Evolutionary conservation across 805 yeast species (phyloP).

Genomic region (Suhomyces xylopsoci): DNA sequence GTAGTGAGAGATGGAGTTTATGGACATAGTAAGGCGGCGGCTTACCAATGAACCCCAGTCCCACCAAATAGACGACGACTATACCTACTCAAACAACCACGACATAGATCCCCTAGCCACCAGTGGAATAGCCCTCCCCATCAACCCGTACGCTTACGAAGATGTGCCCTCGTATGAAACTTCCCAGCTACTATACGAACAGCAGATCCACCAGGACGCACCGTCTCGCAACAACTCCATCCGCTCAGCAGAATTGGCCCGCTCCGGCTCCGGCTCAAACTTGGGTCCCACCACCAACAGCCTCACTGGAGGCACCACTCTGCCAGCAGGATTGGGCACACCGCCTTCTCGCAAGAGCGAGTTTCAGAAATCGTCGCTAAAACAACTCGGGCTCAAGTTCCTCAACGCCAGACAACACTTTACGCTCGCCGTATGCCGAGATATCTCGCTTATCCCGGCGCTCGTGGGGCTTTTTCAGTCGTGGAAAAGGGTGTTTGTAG

Average conservation of each 20-base stretch:
- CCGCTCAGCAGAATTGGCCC: not conserved
- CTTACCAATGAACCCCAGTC: conserved; percentile 25
- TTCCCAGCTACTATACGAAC: conserved; percentile 30
- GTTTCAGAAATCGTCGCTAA: conserved; percentile 29
- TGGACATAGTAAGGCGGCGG: conserved; percentile 25
- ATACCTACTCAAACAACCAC: conserved; percentile 9
- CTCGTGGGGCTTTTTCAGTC: conserved; percentile 50
- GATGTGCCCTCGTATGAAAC: conserved; percentile 42
- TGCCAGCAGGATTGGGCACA: not conserved
- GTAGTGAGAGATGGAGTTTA: conserved; percentile 13
- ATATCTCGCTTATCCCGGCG: conserved; percentile 70
- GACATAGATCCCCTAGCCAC: not conserved
- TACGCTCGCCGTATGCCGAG: conserved; percentile 73
- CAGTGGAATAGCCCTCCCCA: not conserved
- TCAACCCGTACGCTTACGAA: conserved; percentile 21
- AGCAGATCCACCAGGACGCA: not conserved
- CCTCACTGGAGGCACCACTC: not conserved
- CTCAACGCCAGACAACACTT: conserved; percentile 75
- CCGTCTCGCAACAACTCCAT: not conserved
- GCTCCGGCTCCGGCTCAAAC: not conserved
- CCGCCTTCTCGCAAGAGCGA: not conserved
- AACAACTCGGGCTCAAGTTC: conserved; percentile 65
- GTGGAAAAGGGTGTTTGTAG: conserved; percentile 33
- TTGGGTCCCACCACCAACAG: conserved; percentile 2
- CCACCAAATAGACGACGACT: conserved; percentile 34